These are phyloP conservation scores for Evernia prunastri DNA, from an alignment of 495 filamentous ascomycete genomes.

Conservation along the genomic window DNA sequence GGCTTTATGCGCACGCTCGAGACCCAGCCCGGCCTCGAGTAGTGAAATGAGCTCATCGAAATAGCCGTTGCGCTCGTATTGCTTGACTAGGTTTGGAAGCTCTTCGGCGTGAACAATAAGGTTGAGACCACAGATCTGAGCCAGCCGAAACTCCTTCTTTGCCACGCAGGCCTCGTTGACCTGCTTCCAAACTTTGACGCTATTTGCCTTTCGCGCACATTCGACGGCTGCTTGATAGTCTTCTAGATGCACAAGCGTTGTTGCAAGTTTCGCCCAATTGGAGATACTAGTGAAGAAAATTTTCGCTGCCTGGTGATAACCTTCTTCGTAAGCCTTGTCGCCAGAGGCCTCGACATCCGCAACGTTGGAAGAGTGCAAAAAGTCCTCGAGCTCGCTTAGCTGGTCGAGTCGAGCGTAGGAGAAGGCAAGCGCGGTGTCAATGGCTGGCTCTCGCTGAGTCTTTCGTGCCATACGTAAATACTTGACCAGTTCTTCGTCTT, in stretches of 20 bases:
- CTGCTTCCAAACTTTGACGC: slow-evolving; percentile 99
- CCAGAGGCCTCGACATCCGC: slow-evolving; percentile 92
- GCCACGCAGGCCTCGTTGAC: slow-evolving; percentile 94
- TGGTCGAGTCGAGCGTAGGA: slow-evolving; percentile 87
- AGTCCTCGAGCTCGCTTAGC: slow-evolving; percentile 91
- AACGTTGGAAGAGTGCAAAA: slow-evolving; percentile 88
- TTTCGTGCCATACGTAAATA: slow-evolving; percentile 96
- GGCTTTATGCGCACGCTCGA: slow-evolving; percentile 86
- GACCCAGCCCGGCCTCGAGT: slow-evolving; percentile 88
- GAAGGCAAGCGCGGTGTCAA: slow-evolving; percentile 92
- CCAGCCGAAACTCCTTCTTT: slow-evolving; percentile 99
- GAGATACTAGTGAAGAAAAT: slow-evolving; percentile 98
- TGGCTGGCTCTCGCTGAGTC: slow-evolving; percentile 86
- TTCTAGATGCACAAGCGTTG: slow-evolving; percentile 88
- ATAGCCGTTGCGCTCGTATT: slow-evolving; percentile 96
- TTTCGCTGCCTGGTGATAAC: slow-evolving; percentile 92
- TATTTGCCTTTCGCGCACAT: slow-evolving; percentile 98
- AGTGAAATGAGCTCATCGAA: slow-evolving; percentile 95
- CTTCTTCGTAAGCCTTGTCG: slow-evolving; percentile 95
- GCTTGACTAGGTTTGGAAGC: slow-evolving; percentile 82
- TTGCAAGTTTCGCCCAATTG: slow-evolving; percentile 99
- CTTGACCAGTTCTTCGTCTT: slow-evolving; percentile 97
- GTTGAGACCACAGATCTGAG: slow-evolving; percentile 98
- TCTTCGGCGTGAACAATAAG: slow-evolving; percentile 98
- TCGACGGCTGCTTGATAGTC: slow-evolving; percentile 99